Base-by-base conservation (phyloP, 305 asterid genomes). In the Fraxinus floribunda region DNA sequence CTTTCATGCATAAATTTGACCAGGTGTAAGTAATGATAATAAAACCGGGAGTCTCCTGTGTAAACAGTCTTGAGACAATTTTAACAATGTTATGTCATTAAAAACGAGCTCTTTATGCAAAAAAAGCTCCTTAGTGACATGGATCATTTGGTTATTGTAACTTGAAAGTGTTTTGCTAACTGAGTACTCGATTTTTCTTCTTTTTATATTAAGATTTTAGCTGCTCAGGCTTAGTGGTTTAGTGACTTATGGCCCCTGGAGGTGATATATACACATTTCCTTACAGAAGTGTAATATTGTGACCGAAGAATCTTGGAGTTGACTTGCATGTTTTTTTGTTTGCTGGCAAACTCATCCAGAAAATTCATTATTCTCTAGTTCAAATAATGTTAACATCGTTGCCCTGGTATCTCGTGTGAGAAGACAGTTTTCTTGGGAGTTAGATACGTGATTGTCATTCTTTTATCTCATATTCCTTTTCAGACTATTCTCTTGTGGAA, bases 401-500 rank as follows among this genome's bases (percentile, higher is more conserved):
- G 20, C 30, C 82, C 57, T 41, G n/a, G 39, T 4, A 44, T 22
- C 7, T 20, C 80, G 46, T 34, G 57, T 86, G 76, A 78, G 41
- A 76, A 70, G 77, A 8, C 52, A 36, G 70, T 35, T 32, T 70
- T 78, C 76, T 75, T 75, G 15, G 62, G 66, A 72, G 76, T 46
- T 38, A n/a, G 46, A 75, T 8, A 38, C 30, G 35, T 57, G 46
- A 79, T 78, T 22, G 15, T 41, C 76, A 41, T 66, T 81, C 22
- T 76, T 57, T 44, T 30, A 79, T 84, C 78, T 84, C 60, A 7
- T 82, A 66, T 86, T 86, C 62, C 79, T 87, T 88, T 49, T 83
- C 93, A 95, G 98, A 86, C 94, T 93, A 70, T 95, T 93, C 91
- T 95, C 98, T 55, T 93, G 98, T 80, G 97, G 98, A 79, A 93